Percentiles rank a stretch among this genome's conserved stretches.
Evolutionary conservation across 2,329 filamentous ascomycete genomes (phyloP).

Genomic region (Diaporthe citri): DNA sequence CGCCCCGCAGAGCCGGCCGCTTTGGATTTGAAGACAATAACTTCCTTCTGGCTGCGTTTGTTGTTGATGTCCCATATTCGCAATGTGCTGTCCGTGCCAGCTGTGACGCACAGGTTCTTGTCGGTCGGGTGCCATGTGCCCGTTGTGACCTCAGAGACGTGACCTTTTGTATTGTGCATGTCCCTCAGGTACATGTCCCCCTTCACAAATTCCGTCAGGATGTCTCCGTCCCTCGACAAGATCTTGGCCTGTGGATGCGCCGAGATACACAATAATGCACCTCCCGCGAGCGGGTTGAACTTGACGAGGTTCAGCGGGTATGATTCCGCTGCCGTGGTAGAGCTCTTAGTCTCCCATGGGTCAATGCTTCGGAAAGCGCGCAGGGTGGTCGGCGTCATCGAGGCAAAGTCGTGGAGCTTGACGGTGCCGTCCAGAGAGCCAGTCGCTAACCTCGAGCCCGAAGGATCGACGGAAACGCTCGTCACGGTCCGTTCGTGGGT

Average conservation of each 20-base stretch:
- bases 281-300: constrained; percentile 86
- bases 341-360: constrained; percentile 81
- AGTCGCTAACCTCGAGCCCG: constrained; percentile 87
- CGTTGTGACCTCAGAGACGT: constrained; percentile 90
- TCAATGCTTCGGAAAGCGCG: constrained; percentile 94
- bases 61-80: constrained; percentile 98
- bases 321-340: constrained; percentile 79
- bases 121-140: constrained; percentile 93
- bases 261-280: constrained; percentile 86
- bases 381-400: constrained; percentile 94
- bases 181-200: constrained; percentile 98
- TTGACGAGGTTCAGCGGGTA: constrained; percentile 89
- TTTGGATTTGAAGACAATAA: constrained; percentile 95
- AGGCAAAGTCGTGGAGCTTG: constrained; percentile 94
- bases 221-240: constrained; percentile 88
- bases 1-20: constrained; percentile 89
- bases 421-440: constrained; percentile 91
- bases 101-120: constrained; percentile 87
- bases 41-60: constrained; percentile 88
- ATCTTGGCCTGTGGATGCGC: constrained; percentile 93
- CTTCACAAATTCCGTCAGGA: constrained; percentile 90
- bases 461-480: constrained; percentile 84
- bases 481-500: constrained; percentile 92
- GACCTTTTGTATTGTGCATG: constrained; percentile 97
- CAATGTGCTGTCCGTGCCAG: constrained; percentile 93